phyloP scores from a whole-genome alignment of 140 eudicot species.

The Anethum foeniculum region DNA sequence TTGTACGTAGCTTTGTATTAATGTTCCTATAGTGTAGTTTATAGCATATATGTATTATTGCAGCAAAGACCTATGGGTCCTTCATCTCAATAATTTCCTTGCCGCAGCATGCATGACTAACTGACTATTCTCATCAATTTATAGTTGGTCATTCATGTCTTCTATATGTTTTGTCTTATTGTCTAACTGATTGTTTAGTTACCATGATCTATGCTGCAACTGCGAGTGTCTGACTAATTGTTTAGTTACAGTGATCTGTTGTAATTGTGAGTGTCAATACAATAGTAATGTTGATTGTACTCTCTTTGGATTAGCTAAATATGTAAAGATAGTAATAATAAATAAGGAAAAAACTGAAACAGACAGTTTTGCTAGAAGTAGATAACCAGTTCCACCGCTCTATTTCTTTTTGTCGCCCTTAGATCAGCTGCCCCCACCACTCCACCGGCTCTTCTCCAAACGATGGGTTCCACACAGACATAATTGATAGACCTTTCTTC shows the following conservation, averaged over 20 bases:
- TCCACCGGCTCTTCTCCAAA: too few relatives aligned
- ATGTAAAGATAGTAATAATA: neutral
- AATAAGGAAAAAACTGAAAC: neutral
- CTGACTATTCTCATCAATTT: neutral
- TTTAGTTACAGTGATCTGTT: neutral
- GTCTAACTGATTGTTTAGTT: neutral
- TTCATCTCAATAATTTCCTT: neutral
- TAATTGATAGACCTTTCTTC: too few relatives aligned
- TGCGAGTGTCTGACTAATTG: neutral
- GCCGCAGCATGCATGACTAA: neutral
- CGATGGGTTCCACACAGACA: too few relatives aligned
- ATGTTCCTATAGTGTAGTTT: constrained; percentile 5
- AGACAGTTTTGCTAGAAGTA: neutral
- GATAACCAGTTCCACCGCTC: too few relatives aligned
- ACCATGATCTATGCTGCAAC: neutral
- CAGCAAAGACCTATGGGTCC: neutral
- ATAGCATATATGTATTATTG: neutral
- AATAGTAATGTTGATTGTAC: neutral
- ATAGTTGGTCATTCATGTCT: neutral
- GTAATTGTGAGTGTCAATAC: neutral
- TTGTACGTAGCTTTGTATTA: constrained; percentile 47
- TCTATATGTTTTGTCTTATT: neutral
- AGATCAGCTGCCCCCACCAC: too few relatives aligned
- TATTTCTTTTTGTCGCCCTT: too few relatives aligned
- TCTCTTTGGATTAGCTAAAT: neutral